Percentiles rank a stretch among this genome's conserved stretches.
phyloP scores from a whole-genome alignment of 2,329 filamentous ascomycete species.

The Helminthosporium solani region DNA sequence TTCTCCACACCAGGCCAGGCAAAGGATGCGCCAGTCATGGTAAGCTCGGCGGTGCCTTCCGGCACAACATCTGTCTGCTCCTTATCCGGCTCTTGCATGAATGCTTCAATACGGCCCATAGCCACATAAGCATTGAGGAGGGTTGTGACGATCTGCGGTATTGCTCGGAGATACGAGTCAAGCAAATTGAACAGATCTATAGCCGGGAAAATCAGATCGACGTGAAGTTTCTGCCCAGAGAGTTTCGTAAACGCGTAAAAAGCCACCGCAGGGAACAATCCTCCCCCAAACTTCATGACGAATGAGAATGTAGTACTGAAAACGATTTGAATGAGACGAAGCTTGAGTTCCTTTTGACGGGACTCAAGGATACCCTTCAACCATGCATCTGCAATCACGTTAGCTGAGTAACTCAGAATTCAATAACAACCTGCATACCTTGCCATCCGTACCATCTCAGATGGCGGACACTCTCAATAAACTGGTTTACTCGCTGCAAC shows the following conservation, averaged over 20 bases:
- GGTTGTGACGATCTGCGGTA: constrained; percentile 73
- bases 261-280: constrained; percentile 75
- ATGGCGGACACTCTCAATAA: constrained; percentile 82
- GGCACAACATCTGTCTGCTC: constrained; percentile 49
- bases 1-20: constrained; percentile 71
- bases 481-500: constrained; percentile 78
- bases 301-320: constrained; percentile 65
- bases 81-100: constrained; percentile 84
- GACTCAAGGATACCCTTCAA: constrained; percentile 67
- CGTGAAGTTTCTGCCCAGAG: constrained; percentile 65
- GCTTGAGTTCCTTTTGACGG: constrained; percentile 65
- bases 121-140: constrained; percentile 82
- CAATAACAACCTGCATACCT: constrained; percentile 4
- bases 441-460: constrained; percentile 84
- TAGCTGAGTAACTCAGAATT: background rate
- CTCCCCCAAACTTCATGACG: constrained; percentile 69
- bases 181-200: constrained; percentile 77
- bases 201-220: constrained; percentile 85
- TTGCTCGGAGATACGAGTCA: constrained; percentile 69
- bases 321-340: constrained; percentile 64
- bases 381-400: constrained; percentile 57
- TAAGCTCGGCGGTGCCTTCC: constrained; percentile 41
- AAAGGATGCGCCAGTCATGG: constrained; percentile 68
- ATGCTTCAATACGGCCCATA: constrained; percentile 76
- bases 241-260: constrained; percentile 80